Evolutionary conservation across 176 grass and related monocot species (phyloP).

Genomic region (Eleusine indica): DNA sequence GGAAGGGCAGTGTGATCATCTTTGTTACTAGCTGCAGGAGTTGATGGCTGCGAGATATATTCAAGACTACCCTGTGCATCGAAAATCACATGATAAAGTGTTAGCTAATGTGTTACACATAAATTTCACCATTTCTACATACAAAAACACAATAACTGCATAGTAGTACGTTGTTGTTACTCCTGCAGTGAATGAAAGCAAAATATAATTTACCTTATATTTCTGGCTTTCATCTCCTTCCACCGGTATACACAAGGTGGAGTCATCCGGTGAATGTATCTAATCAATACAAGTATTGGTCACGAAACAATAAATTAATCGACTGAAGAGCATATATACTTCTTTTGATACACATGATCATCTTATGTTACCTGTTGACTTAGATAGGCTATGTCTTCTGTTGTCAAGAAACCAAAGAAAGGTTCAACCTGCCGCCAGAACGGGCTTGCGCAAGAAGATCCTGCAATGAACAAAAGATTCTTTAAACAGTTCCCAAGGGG

Average conservation of each 20-base stretch:
- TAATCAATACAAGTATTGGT: conserved; percentile 49
- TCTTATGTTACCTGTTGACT: conserved; percentile 57
- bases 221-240: conserved; percentile 58
- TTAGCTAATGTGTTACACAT: background rate
- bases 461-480: conserved; percentile 50
- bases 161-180: conserved; percentile 15
- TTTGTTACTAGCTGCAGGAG: conserved; percentile 53
- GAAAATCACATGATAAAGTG: conserved; percentile 9
- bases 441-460: conserved; percentile 35
- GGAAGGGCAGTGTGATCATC: conserved; percentile 49
- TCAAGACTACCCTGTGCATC: conserved; percentile 62
- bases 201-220: conserved; percentile 54
- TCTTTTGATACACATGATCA: conserved; percentile 28
- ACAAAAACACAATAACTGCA: conserved; percentile 18
- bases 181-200: conserved; percentile 18
- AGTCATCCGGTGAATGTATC: conserved; percentile 56
- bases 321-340: conserved; percentile 12
- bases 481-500: conserved; percentile 10
- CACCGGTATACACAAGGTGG: conserved; percentile 37
- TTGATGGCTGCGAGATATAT: conserved; percentile 66
- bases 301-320: conserved; percentile 36
- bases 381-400: conserved; percentile 59
- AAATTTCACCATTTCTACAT: conserved; percentile 17
- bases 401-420: conserved; percentile 59
- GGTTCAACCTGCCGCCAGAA: conserved; percentile 70